These are phyloP conservation scores for Irpex sp. DNA, from an alignment of 1,284 basidiomycete species.

Conservation along the genomic window DNA sequence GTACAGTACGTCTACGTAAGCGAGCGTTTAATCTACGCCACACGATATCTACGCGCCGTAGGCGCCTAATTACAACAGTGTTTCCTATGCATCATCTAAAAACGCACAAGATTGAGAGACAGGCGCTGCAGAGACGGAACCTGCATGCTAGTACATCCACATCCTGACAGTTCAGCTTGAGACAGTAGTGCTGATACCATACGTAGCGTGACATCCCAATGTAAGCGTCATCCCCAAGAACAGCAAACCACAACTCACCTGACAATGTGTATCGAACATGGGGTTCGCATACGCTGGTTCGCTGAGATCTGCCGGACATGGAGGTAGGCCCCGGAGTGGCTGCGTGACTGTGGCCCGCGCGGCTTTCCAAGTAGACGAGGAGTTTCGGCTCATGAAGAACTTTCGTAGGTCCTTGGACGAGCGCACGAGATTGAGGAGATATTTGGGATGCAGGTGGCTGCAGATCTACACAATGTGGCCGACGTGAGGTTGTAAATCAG, in stretches of 20 bases:
- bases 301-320: constrained; percentile 17
- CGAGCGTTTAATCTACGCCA: too few species aligned
- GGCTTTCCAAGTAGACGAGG: constrained; percentile 12
- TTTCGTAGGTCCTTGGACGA: constrained; percentile 11
- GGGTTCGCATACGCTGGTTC: constrained; percentile 17
- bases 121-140: too few species aligned
- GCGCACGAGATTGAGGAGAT: constrained; percentile 16
- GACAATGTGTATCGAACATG: constrained; percentile 14
- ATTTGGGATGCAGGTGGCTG: constrained; percentile 12
- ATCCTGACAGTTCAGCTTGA: not conserved
- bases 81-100: too few species aligned
- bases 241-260: constrained; percentile 11
- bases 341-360: constrained; percentile 9
- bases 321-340: constrained; percentile 13
- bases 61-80: too few species aligned
- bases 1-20: too few species aligned
- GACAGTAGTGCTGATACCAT: constrained; percentile 4
- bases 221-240: not conserved
- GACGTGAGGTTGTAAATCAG: not conserved
- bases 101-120: too few species aligned
- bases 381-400: constrained; percentile 13
- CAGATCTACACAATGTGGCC: constrained; percentile 4
- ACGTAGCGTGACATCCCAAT: not conserved
- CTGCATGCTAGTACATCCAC: too few species aligned
- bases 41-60: too few species aligned